Base-by-base conservation (phyloP, 2,329 filamentous ascomycete species). In the Ophiostoma ips region DNA sequence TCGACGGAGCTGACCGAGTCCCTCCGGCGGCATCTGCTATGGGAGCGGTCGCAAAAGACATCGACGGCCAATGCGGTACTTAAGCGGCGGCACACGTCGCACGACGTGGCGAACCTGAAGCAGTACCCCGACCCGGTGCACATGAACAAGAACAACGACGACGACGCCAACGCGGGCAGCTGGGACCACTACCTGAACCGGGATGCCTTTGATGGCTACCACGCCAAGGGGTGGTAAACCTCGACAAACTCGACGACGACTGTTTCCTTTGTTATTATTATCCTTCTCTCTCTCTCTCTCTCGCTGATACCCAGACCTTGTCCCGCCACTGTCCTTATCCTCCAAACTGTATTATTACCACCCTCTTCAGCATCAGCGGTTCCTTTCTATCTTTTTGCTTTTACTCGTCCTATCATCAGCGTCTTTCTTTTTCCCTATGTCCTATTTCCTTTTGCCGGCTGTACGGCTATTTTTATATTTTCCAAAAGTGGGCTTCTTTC, bases 11-110 rank as follows among this genome's bases (percentile, higher is more conserved):
- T 98, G 50, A 95, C 90, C 2, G 88, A 95, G 63, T 94, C 87
- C 19, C 79, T 98, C 3, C 81, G 92, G 19, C 85, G 88, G 58
- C 86, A 95, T 59, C 80, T 98, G 15, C 76, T 96, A 15, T 94
- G 87, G 85, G 92, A 98, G 65, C 83, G 92, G 48, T 87, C 94
- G 62, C 90, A 96, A 62, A 94, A 92, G 75, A 87, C 87, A 52
- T 84, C 85, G 33, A 90, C 87, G 8, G 86, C 83, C 59, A 89
- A 90, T 56, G 87, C 89, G 1, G 86, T 45, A n/a, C 74, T 95
- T 52, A 94, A 95, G 72, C 80, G 90, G 55, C 76, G 87, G 53
- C 88, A 95, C 63, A 95, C 89, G 8, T 86, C 90, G 2, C 85
- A 90, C 57, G 89, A 95, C 62, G 81, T 95, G 55, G 84, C 86